Conservation (phyloP, 140 eudicot species). For the Oenanthe javanica region DNA sequence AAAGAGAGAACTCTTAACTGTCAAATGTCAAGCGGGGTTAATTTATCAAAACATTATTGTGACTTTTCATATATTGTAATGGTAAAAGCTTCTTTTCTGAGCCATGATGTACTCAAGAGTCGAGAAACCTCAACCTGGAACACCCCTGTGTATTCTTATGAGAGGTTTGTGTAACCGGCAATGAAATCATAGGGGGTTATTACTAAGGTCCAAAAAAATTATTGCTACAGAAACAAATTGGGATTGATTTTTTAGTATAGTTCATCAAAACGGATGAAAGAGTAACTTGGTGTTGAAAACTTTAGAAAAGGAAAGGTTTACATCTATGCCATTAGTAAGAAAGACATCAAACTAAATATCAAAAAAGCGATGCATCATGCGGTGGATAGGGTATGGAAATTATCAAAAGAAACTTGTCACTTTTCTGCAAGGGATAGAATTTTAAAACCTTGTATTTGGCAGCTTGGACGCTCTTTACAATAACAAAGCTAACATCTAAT, state of each 20-base stretch:
- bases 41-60: background rate
- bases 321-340: background rate
- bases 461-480: constrained; percentile 76
- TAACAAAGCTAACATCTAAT: constrained; percentile 75
- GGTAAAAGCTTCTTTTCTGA: background rate
- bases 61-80: background rate
- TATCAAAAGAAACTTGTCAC: background rate
- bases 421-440: constrained; percentile 2
- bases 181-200: background rate
- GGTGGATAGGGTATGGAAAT: background rate
- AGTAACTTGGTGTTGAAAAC: background rate
- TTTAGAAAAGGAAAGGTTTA: background rate
- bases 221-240: background rate
- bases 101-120: background rate
- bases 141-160: background rate
- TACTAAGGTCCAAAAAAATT: background rate
- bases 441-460: constrained; percentile 70
- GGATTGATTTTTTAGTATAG: background rate
- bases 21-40: background rate
- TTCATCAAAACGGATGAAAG: background rate
- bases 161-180: background rate
- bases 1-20: background rate
- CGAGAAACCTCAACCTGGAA: background rate
- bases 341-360: background rate
- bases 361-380: background rate